Conservation (phyloP, 2,329 filamentous ascomycete genomes). For the Pseudohalonectria lignicola region DNA sequence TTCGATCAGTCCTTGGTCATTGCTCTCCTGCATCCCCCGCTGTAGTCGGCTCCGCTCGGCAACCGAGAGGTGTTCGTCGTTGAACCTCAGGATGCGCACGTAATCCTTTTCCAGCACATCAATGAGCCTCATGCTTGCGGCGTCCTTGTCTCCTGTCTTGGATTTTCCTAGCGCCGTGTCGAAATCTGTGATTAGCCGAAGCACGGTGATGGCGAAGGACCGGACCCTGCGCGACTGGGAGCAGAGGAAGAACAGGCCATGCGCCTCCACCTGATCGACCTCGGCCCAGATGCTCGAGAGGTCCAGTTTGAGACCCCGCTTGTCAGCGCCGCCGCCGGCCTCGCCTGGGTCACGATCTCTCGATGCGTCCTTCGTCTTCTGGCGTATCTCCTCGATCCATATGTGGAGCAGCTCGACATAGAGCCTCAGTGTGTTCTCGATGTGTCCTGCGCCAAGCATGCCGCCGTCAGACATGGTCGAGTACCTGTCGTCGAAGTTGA, state of each 20-base stretch:
- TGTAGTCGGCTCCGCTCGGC: slow-evolving; percentile 89
- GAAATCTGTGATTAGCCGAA: slow-evolving; percentile 87
- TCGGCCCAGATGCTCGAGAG: slow-evolving; percentile 82
- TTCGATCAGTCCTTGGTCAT: slow-evolving; percentile 77
- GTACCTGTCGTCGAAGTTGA: slow-evolving; percentile 96
- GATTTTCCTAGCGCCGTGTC: slow-evolving; percentile 76
- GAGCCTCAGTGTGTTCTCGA: slow-evolving; percentile 83
- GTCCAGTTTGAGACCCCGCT: slow-evolving; percentile 67
- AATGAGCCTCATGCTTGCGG: slow-evolving; percentile 56
- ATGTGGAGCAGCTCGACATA: slow-evolving; percentile 92
- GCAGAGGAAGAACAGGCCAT: slow-evolving; percentile 93
- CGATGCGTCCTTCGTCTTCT: slow-evolving; percentile 66
- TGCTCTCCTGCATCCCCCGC: slow-evolving; percentile 75
- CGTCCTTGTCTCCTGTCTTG: slow-evolving; percentile 45
- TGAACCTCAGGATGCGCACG: slow-evolving; percentile 78
- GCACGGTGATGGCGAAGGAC: slow-evolving; percentile 81
- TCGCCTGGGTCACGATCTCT: too few species aligned
- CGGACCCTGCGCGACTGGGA: slow-evolving; percentile 88
- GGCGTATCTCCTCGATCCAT: slow-evolving; percentile 94
- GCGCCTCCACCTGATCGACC: slow-evolving; percentile 93
- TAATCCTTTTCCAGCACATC: slow-evolving; percentile 87
- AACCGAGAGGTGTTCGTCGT: slow-evolving; percentile 81
- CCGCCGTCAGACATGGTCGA: slow-evolving; percentile 97
- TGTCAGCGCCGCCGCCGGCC: slow-evolving; percentile 43
- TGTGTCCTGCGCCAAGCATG: slow-evolving; percentile 87